phyloP scores from a whole-genome alignment of 345 rosid species.

The Angophora floribunda region DNA sequence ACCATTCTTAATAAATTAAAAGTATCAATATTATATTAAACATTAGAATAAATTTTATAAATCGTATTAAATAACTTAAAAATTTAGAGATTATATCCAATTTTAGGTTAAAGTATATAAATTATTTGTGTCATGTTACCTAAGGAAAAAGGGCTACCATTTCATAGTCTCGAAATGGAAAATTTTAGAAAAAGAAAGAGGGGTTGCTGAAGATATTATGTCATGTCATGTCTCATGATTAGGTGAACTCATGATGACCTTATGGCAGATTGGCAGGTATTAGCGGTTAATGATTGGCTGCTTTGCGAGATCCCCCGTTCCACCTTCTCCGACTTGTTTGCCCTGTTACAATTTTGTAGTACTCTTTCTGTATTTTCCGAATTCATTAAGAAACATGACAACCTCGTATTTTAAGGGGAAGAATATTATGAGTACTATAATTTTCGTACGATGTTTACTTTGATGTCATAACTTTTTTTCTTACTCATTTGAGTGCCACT shows the following conservation, averaged over 20 bases:
- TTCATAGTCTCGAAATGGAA: not conserved
- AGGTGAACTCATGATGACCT: not conserved
- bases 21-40: too few relatives aligned
- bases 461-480: too few relatives aligned
- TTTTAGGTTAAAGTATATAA: too few relatives aligned
- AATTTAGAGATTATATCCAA: too few relatives aligned
- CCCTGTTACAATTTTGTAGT: not conserved
- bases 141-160: not conserved
- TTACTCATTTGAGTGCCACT: too few relatives aligned
- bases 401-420: rapidly evolving
- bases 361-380: not conserved
- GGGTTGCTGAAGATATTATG: not conserved
- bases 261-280: not conserved
- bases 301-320: not conserved
- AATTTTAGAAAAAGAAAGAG: not conserved
- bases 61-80: too few relatives aligned
- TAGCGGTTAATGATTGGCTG: not conserved
- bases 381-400: not conserved
- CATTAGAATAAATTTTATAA: too few relatives aligned
- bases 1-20: too few relatives aligned
- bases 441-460: too few relatives aligned
- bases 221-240: not conserved
- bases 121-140: too few relatives aligned
- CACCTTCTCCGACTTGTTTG: not conserved
- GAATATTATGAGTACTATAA: too few relatives aligned